phyloP scores from a whole-genome alignment of 768 basidiomycete genomes.

The Collybia mongolica region DNA sequence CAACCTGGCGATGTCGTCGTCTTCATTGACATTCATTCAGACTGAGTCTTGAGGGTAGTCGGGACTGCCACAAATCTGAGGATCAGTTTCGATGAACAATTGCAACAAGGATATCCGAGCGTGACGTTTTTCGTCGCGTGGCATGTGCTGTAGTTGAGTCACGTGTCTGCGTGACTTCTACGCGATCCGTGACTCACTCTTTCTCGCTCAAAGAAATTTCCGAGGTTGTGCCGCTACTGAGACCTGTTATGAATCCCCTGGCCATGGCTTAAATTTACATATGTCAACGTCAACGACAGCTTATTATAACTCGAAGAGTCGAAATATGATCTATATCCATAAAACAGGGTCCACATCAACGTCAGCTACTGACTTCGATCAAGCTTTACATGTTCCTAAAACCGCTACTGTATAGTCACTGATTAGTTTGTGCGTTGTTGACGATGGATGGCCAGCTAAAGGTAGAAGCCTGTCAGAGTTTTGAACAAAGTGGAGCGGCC shows the following conservation, averaged over 20 bases:
- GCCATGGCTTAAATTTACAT: too few species aligned
- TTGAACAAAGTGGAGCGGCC: conserved; percentile 7
- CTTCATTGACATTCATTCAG: conserved; percentile 17
- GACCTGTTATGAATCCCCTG: too few species aligned
- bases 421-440: conserved; percentile 23
- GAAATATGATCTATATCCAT: too few species aligned
- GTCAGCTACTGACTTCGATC: neutral
- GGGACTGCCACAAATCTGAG: neutral
- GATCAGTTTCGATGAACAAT: too few species aligned
- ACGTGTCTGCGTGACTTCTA: neutral
- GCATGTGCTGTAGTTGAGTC: neutral
- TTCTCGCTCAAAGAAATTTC: too few species aligned
- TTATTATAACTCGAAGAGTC: too few species aligned
- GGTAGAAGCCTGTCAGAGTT: neutral
- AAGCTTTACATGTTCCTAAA: conserved; percentile 12
- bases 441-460: conserved; percentile 28
- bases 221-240: too few species aligned
- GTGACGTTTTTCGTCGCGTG: too few species aligned
- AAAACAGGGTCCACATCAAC: neutral
- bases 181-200: too few species aligned
- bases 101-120: too few species aligned
- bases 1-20: conserved; percentile 33
- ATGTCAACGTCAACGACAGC: too few species aligned
- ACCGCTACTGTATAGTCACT: conserved; percentile 23
- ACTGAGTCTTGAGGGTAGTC: neutral